Conservation (phyloP, 805 yeast species). For the Metschnikowia lunata region DNA sequence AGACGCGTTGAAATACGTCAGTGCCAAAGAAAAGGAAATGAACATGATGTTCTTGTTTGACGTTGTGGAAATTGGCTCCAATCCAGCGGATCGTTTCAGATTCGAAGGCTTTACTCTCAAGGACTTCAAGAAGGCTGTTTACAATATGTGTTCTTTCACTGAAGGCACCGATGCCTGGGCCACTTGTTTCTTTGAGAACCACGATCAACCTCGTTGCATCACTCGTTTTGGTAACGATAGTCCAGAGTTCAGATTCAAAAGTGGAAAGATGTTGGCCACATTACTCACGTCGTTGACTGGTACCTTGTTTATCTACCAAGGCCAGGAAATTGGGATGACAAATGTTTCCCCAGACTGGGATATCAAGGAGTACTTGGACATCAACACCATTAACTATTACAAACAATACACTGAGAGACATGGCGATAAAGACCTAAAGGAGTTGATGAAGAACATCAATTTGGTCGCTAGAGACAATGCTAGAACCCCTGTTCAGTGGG, state of each 20-base stretch:
- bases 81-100: constrained; percentile 31
- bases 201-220: constrained; percentile 54
- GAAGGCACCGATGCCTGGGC: constrained; percentile 55
- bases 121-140: constrained; percentile 40
- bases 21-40: constrained; percentile 37
- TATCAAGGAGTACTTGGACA: constrained; percentile 47
- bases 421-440: constrained; percentile 22
- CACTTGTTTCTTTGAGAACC: constrained; percentile 53
- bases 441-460: constrained; percentile 29
- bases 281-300: constrained; percentile 48
- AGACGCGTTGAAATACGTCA: constrained; percentile 41
- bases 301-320: constrained; percentile 54
- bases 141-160: constrained; percentile 33
- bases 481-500: constrained; percentile 58
- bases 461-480: constrained; percentile 49
- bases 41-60: constrained; percentile 38
- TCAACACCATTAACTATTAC: constrained; percentile 43
- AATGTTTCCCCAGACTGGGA: constrained; percentile 46
- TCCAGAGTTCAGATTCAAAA: constrained; percentile 26
- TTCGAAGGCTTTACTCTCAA: constrained; percentile 29
- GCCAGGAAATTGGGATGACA: constrained; percentile 57
- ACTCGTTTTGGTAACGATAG: constrained; percentile 47
- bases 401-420: constrained; percentile 25
- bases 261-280: constrained; percentile 47
- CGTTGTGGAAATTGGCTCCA: constrained; percentile 36